These are phyloP conservation scores for Aureobasidium musti DNA, from an alignment of 2,329 filamentous ascomycete genomes.

Conservation along the genomic window DNA sequence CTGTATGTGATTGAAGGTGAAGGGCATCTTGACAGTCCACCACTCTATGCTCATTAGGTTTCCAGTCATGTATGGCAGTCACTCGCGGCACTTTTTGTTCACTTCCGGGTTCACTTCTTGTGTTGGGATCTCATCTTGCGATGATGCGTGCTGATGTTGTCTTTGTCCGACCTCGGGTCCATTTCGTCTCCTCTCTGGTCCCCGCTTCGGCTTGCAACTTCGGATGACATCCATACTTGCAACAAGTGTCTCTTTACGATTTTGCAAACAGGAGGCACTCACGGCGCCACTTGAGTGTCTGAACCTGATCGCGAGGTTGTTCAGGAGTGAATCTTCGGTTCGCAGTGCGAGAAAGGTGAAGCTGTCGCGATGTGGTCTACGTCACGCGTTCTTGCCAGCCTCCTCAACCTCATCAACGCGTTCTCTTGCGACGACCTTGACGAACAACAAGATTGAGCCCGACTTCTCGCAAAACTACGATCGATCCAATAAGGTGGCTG, in stretches of 20 bases:
- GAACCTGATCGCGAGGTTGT: not conserved
- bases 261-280: no score
- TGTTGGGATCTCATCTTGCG: no score
- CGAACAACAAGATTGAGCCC: not conserved
- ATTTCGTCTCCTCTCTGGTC: not conserved
- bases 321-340: no score
- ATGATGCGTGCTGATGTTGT: no score
- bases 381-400: slow-evolving; percentile 1
- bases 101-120: no score
- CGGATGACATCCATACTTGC: not conserved
- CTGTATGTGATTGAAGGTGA: not conserved
- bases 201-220: slow-evolving; percentile 14
- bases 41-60: no score
- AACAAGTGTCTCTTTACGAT: no score
- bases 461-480: not conserved
- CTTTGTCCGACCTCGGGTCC: slow-evolving; percentile 2
- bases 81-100: not conserved
- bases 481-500: not conserved
- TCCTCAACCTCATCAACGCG: not conserved
- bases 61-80: not conserved
- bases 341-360: no score
- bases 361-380: not conserved
- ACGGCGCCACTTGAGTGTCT: not conserved
- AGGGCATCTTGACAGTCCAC: no score
- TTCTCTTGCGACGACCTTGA: not conserved